Percentiles rank a stretch among this genome's conserved stretches.
phyloP scores from a whole-genome alignment of 1,139 yeast genomes.

The Yamadazyma kanchanaburiensis region DNA sequence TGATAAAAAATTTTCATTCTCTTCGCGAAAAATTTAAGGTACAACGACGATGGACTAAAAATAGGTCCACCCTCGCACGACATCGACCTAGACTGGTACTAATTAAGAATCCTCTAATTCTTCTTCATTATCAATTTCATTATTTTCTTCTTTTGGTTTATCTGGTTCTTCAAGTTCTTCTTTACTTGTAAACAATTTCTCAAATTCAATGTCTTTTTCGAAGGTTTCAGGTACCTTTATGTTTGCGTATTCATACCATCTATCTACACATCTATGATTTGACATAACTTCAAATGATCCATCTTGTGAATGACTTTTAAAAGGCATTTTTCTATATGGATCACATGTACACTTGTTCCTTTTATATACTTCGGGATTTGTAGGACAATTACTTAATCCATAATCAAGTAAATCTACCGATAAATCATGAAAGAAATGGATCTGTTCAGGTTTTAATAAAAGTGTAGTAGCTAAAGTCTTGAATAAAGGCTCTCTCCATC shows the following conservation, averaged over 20 bases:
- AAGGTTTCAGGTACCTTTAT: background rate
- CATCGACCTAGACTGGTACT: too few species aligned
- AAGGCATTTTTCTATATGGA: slow-evolving; percentile 6
- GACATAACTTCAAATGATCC: background rate
- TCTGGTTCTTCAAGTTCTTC: too few species aligned
- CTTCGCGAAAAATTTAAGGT: slow-evolving; percentile 4
- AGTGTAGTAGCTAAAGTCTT: slow-evolving; percentile 15
- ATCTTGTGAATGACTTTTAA: slow-evolving; percentile 1
- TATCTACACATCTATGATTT: background rate
- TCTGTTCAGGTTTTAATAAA: slow-evolving; percentile 10
- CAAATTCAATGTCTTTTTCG: background rate
- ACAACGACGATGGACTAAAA: slow-evolving; percentile 4
- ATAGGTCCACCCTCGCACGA: too few species aligned
- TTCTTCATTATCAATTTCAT: too few species aligned
- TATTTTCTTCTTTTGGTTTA: too few species aligned
- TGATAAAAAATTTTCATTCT: slow-evolving; percentile 8
- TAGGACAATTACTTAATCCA: slow-evolving; percentile 16
- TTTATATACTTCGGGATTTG: slow-evolving; percentile 10
- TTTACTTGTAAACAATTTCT: background rate
- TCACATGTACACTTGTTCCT: slow-evolving; percentile 12
- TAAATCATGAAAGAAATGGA: slow-evolving; percentile 16
- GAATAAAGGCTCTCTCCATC: slow-evolving; percentile 18
- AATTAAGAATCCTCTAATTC: too few species aligned
- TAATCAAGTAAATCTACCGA: slow-evolving; percentile 10
- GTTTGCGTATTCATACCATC: background rate